Evolutionary conservation across 2,329 filamentous ascomycete genomes (phyloP).

Genomic region (Fusarium algeriense): DNA sequence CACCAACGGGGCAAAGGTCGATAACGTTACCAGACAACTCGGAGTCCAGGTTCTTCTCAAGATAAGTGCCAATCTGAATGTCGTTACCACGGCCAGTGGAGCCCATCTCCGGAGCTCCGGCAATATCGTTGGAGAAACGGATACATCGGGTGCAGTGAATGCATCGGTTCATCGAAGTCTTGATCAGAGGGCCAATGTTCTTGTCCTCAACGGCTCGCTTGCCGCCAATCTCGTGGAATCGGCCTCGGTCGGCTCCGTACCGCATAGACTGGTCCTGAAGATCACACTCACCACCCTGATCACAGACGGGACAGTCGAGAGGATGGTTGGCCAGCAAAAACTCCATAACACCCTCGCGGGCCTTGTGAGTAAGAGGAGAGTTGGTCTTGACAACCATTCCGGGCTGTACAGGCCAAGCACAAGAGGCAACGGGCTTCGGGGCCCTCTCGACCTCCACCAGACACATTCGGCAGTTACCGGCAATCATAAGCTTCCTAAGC

Average conservation of each 20-base stretch:
- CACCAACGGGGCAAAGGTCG: slow-evolving; percentile 97
- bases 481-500: slow-evolving; percentile 93
- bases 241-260: slow-evolving; percentile 94
- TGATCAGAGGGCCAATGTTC: slow-evolving; percentile 97
- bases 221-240: slow-evolving; percentile 94
- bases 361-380: slow-evolving; percentile 95
- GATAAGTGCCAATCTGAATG: slow-evolving; percentile 97
- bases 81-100: slow-evolving; percentile 96
- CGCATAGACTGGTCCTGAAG: slow-evolving; percentile 99
- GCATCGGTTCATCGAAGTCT: slow-evolving; percentile 99
- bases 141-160: slow-evolving; percentile 99
- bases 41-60: slow-evolving; percentile 92
- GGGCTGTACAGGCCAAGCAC: slow-evolving; percentile 97
- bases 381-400: slow-evolving; percentile 99
- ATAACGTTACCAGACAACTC: slow-evolving; percentile 98
- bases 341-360: slow-evolving; percentile 98
- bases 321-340: slow-evolving; percentile 97
- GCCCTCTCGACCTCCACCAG: slow-evolving; percentile 96
- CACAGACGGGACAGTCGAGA: slow-evolving; percentile 96
- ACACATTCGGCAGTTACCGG: slow-evolving; percentile 99
- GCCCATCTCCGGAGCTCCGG: slow-evolving; percentile 94
- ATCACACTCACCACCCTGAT: slow-evolving; percentile 99
- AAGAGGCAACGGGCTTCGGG: slow-evolving; percentile 97
- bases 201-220: slow-evolving; percentile 99
- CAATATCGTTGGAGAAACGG: slow-evolving; percentile 97